Evolutionary conservation across 1,139 yeast genomes (phyloP).

Genomic region (Geotrichum cucujoidarum): DNA sequence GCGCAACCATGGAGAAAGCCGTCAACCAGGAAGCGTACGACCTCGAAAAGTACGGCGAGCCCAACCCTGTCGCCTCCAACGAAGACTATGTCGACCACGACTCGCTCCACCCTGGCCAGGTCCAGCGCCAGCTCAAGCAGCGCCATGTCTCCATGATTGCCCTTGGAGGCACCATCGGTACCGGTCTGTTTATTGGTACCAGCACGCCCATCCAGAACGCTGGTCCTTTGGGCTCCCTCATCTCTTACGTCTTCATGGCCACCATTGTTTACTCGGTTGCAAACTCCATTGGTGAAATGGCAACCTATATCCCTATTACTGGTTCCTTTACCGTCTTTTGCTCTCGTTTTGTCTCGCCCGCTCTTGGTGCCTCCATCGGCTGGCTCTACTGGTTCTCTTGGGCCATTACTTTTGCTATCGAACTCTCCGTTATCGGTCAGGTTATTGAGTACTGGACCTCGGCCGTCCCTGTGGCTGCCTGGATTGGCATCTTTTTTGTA

Average conservation of each 20-base stretch:
- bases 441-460: conserved; percentile 58
- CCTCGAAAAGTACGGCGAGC: conserved; percentile 1
- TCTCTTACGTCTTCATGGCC: conserved; percentile 49
- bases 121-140: conserved; percentile 16
- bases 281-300: conserved; percentile 60
- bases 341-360: conserved; percentile 53
- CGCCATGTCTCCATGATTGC: conserved; percentile 47
- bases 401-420: conserved; percentile 58
- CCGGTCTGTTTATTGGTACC: conserved; percentile 53
- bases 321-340: conserved; percentile 63
- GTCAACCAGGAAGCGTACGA: conserved; percentile 1
- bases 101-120: conserved; percentile 6
- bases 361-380: conserved; percentile 59
- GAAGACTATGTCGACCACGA: conserved; percentile 5
- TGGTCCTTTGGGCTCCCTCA: conserved; percentile 51
- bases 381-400: conserved; percentile 64
- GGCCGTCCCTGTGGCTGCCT: conserved; percentile 52
- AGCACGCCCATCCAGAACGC: conserved; percentile 50
- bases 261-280: conserved; percentile 51
- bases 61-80: not conserved
- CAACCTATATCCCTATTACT: conserved; percentile 53
- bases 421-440: conserved; percentile 55
- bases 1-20: conserved; percentile 3
- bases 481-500: conserved; percentile 57
- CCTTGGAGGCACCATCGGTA: conserved; percentile 46